Evolutionary conservation across 129 eudicot species (phyloP).

Genomic region (Escallonia herrerae): DNA sequence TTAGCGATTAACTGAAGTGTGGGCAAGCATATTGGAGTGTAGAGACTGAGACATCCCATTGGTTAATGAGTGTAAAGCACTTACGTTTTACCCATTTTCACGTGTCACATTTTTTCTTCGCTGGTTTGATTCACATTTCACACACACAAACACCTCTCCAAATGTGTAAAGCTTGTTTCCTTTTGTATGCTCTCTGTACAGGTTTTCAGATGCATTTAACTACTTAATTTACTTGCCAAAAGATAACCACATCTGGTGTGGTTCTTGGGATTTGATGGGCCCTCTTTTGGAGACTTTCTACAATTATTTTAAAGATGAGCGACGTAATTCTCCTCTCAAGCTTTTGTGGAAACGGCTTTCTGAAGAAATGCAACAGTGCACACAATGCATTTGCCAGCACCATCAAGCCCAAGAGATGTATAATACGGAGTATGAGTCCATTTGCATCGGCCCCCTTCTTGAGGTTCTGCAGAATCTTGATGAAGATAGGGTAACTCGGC

Average conservation of each 20-base stretch:
- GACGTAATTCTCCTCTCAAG: slow-evolving; percentile 71
- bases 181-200: slow-evolving; percentile 12
- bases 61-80: no score
- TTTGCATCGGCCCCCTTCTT: slow-evolving; percentile 68
- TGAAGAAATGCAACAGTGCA: slow-evolving; percentile 65
- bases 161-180: not conserved
- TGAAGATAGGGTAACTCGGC: slow-evolving; percentile 72
- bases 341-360: slow-evolving; percentile 70
- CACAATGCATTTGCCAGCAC: slow-evolving; percentile 79
- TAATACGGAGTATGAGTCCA: slow-evolving; percentile 57
- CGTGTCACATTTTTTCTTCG: no score
- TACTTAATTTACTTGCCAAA: slow-evolving; percentile 48
- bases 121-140: no score
- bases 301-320: slow-evolving; percentile 62
- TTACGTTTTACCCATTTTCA: no score
- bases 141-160: no score
- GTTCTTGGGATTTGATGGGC: slow-evolving; percentile 77
- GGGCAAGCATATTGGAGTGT: no score
- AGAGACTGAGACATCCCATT: no score
- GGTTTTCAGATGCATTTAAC: slow-evolving; percentile 91
- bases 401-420: slow-evolving; percentile 88
- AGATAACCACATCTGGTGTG: slow-evolving; percentile 79
- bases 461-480: slow-evolving; percentile 58
- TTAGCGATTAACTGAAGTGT: no score
- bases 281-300: slow-evolving; percentile 87